Base-by-base conservation (phyloP, 2,329 filamentous ascomycete genomes). In the Trichoderma sp. region DNA sequence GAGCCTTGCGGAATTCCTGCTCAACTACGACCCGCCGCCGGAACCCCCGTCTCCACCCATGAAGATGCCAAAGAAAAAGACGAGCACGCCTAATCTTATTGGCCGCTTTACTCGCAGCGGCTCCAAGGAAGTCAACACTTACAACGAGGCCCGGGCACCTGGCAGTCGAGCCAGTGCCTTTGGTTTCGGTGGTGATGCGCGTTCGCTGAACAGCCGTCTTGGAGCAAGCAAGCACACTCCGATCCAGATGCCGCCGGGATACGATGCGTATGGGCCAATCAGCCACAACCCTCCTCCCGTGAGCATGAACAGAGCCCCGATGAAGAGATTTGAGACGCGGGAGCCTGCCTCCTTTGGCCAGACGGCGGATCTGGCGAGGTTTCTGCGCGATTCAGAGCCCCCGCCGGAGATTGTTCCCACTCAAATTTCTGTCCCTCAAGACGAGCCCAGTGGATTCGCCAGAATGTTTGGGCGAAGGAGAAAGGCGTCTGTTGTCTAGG, bases 1-100 rank as follows among this genome's bases (percentile, higher is more conserved):
- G 78, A 90, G 87, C 70, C 77, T 94, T 58, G 87, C 90, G 35
- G 91, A 94, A 70, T 94, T 94, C 74, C 77, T 94, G 48, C 86
- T 85, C 69, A 92, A 87, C 76, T 89, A 86, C 68, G 85, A 90
- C 45, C 91, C 91, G 6, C 90, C 90, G 0, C 80, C 83, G 1
- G 82, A 84, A 70, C 81, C 85, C 3, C 73, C 81, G 0, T 71
- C 75, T 0, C 74, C 76, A 27, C 71, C 74, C 37, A 75, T 76
- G 3, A 74, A 78, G 34, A 77, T 76, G 67, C 72, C 76, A 5
- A 82, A 87, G 8, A 89, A 87, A 79, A 90, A 90, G 81, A 90
- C 90, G 79, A 82, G 84, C 13, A 82, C 87, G 4, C 83, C 86
- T 3, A 88, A 87, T 69, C 78, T 91, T 52, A 89, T 90, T 71